Evolutionary conservation across 2,329 filamentous ascomycete genomes (phyloP).

Genomic region (Microdochium trichocladiopsis): DNA sequence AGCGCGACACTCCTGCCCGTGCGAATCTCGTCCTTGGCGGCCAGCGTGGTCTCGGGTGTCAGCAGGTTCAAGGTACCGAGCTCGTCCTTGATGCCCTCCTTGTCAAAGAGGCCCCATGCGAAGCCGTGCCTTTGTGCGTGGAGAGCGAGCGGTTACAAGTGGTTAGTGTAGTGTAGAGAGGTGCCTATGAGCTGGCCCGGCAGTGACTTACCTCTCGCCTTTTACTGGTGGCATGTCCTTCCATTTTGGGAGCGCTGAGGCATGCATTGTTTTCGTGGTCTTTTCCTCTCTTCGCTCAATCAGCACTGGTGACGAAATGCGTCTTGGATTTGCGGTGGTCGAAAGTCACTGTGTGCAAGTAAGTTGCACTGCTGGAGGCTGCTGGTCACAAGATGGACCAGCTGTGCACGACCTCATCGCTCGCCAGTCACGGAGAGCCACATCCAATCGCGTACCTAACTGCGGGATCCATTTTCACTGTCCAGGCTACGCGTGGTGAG

Average conservation of each 20-base stretch:
- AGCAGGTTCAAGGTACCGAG: slow-evolving; percentile 42
- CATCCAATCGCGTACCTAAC: too few species aligned
- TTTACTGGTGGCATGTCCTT: background rate
- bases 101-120: background rate
- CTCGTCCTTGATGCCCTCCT: slow-evolving; percentile 39
- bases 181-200: background rate
- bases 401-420: too few species aligned
- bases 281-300: too few species aligned
- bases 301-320: too few species aligned
- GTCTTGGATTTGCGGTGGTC: too few species aligned
- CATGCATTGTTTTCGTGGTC: background rate
- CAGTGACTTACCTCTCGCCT: background rate
- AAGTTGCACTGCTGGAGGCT: too few species aligned
- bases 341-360: too few species aligned
- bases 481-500: too few species aligned
- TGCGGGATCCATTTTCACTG: too few species aligned
- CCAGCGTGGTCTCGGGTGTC: slow-evolving; percentile 42
- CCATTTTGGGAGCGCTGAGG: background rate
- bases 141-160: background rate
- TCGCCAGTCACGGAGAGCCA: too few species aligned
- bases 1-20: slow-evolving; percentile 43
- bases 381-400: too few species aligned
- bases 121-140: background rate
- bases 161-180: background rate
- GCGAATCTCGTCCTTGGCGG: slow-evolving; percentile 41